These are phyloP conservation scores for Paraphoma chrysanthemicola DNA, from an alignment of 2,329 filamentous ascomycete genomes.

Conservation along the genomic window DNA sequence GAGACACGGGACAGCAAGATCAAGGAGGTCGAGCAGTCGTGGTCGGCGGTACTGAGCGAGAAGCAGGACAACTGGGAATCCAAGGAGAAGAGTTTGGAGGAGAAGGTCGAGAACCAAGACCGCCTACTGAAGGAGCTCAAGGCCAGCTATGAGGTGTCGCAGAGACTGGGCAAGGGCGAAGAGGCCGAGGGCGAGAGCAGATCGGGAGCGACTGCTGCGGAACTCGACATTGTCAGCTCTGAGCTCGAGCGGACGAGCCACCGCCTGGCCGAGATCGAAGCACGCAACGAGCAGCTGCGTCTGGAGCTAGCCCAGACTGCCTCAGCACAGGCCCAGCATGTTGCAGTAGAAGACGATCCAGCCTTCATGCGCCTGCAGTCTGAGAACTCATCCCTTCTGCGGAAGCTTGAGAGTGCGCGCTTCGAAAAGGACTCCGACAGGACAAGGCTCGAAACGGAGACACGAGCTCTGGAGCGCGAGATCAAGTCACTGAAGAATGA, in stretches of 20 bases:
- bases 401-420: constrained; percentile 82
- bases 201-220: constrained; percentile 78
- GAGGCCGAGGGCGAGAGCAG: constrained; percentile 64
- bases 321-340: constrained; percentile 68
- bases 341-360: constrained; percentile 84
- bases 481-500: constrained; percentile 77
- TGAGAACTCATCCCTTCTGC: constrained; percentile 89
- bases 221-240: constrained; percentile 90
- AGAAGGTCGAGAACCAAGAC: constrained; percentile 94
- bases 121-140: constrained; percentile 92
- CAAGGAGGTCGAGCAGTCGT: constrained; percentile 88
- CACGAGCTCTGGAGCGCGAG: constrained; percentile 82
- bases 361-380: constrained; percentile 85
- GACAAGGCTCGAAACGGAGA: constrained; percentile 75
- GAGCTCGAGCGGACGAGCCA: constrained; percentile 90
- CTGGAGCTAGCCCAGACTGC: constrained; percentile 90
- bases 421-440: constrained; percentile 85
- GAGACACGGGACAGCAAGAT: constrained; percentile 78
- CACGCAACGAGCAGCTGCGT: constrained; percentile 90
- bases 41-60: constrained; percentile 88
- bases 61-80: constrained; percentile 96
- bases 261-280: constrained; percentile 87
- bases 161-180: constrained; percentile 79
- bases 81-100: constrained; percentile 88
- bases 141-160: constrained; percentile 95